phyloP scores from a whole-genome alignment of 345 rosid species.

The Pistacia integerrima region DNA sequence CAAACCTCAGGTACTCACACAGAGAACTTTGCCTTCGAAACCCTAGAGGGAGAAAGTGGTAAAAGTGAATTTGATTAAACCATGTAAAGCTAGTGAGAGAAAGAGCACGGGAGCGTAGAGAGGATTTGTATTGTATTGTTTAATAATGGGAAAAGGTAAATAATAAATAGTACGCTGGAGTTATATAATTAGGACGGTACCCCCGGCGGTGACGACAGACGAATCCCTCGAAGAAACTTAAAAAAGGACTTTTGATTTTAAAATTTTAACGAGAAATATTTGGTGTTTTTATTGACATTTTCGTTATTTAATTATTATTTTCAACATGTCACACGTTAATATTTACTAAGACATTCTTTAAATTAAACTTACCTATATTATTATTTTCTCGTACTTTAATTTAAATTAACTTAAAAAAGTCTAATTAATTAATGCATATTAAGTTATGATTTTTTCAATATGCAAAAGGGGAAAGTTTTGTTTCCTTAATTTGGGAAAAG shows the following conservation, averaged over 20 bases:
- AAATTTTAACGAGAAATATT: too few relatives aligned
- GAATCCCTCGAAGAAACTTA: background rate
- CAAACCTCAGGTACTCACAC: conserved; percentile 20
- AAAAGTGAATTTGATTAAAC: conserved; percentile 4
- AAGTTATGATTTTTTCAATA: too few relatives aligned
- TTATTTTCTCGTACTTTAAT: too few relatives aligned
- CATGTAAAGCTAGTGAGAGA: background rate
- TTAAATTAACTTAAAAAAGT: too few relatives aligned
- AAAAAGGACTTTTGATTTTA: background rate
- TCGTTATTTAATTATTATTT: too few relatives aligned
- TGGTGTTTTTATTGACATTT: too few relatives aligned
- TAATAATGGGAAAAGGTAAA: background rate
- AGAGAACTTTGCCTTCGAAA: background rate
- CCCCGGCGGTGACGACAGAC: background rate
- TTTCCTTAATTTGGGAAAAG: too few relatives aligned
- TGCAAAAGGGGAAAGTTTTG: too few relatives aligned
- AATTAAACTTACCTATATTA: too few relatives aligned
- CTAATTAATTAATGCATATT: too few relatives aligned
- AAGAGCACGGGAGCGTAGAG: background rate
- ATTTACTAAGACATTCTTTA: too few relatives aligned
- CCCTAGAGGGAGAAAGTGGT: background rate
- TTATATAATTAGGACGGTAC: background rate
- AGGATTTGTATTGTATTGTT: conserved; percentile 1
- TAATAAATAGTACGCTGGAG: background rate
- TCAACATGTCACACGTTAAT: too few relatives aligned